Base-by-base conservation (phyloP, 1,284 basidiomycete genomes). In the Boletus subluridellus region DNA sequence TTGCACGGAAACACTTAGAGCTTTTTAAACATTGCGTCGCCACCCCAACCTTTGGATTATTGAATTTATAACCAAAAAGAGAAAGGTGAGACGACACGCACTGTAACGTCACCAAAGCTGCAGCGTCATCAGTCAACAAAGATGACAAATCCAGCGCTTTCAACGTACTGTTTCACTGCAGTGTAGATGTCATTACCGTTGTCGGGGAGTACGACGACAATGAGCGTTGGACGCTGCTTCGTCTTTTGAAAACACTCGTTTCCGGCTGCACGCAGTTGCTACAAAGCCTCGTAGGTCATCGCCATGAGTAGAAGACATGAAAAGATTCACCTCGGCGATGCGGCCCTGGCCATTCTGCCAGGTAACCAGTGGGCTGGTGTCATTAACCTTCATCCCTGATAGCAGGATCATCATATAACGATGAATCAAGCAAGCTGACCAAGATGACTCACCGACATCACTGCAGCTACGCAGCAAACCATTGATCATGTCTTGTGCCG, bases 11-110 rank as follows among this genome's bases (percentile, higher is more conserved):
- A 66, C 86, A 87, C 64, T 88, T 90, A 3, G 66, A 73, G 15
- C 78, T 76, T 69, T 87, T 89, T 67, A 92, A 63, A 68, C 89
- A 91, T 61, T 90, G 89, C 0, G 89, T 91, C 0, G 87, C 81
- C 9, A 90, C 83, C 35, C 89, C 87, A 59, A 78, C 77, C 84
- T 89, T 57, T n/a, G 10, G 42, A 54, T 44, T 7, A 44, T 55
- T 58, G 11, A 59, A 39, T 55, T 55, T 21, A 60, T 50, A 44
- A 4, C 32, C n/a, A 30, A 39, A 47, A 14, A 6, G 21, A 34
- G 51, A 10, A 37, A n/a, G 5, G 47, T 39, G n/a, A 38, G 21
- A 32, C 39, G 17, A 32, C 11, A 54, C 78, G 66, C 64, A 87
- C 86, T 53, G 77, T 73, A 38, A 89, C 75, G 65, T 90, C 89